phyloP scores from a whole-genome alignment of 805 yeast genomes.

The Saturnispora sanitii region DNA sequence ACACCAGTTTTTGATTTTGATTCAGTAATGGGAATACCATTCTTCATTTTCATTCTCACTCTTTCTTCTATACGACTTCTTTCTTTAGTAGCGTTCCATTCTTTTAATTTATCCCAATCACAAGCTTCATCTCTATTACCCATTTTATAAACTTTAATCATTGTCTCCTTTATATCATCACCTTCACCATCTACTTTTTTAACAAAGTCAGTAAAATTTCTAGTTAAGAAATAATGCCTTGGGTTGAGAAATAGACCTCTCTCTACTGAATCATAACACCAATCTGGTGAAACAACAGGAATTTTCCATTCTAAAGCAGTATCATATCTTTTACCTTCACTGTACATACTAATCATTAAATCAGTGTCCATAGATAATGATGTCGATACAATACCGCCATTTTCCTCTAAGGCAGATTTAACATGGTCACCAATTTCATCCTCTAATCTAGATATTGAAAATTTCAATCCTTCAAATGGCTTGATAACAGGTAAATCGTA shows the following conservation, averaged over 20 bases:
- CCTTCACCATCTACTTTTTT: constrained; percentile 16
- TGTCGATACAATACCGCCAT: constrained; percentile 43
- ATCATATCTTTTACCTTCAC: constrained; percentile 42
- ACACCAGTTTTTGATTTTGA: constrained; percentile 1
- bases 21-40: background rate
- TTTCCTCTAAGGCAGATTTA: constrained; percentile 23
- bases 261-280: constrained; percentile 38
- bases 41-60: constrained; percentile 1
- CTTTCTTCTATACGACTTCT: constrained; percentile 7
- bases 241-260: constrained; percentile 35
- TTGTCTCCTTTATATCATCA: constrained; percentile 6
- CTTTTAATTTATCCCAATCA: constrained; percentile 11
- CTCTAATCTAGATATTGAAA: constrained; percentile 30
- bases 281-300: constrained; percentile 46
- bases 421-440: constrained; percentile 21
- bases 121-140: constrained; percentile 14
- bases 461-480: constrained; percentile 33
- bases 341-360: constrained; percentile 40
- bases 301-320: constrained; percentile 45
- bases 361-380: constrained; percentile 36
- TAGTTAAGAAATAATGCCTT: constrained; percentile 29
- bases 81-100: constrained; percentile 11
- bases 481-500: constrained; percentile 21
- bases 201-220: constrained; percentile 33
- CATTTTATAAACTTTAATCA: constrained; percentile 11